Percentiles rank a stretch among this genome's conserved stretches.
Conservation (phyloP, 2,329 filamentous ascomycete genomes). For the Ophiostoma ulmi region DNA sequence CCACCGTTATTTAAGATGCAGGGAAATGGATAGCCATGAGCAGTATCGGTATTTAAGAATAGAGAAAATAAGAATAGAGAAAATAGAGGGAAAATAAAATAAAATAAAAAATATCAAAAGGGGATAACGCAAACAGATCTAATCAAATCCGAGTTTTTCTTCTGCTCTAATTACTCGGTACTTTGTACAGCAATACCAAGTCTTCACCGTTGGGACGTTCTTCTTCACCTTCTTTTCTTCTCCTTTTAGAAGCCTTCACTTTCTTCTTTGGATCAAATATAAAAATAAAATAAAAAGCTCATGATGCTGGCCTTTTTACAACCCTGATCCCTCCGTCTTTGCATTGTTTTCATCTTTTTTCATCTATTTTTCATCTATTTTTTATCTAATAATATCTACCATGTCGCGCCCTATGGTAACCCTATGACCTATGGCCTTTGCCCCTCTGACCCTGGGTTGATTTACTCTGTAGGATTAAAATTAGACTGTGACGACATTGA, state of each 20-base stretch:
- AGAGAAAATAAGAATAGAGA: too few relatives aligned
- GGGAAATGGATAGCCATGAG: neutral
- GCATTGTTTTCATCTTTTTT: neutral
- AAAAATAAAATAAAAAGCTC: neutral
- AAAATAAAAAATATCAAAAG: neutral
- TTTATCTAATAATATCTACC: too few relatives aligned
- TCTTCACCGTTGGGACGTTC: neutral
- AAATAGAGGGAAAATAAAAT: neutral
- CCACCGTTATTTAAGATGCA: constrained; percentile 10
- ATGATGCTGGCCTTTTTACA: neutral
- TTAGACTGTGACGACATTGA: too few relatives aligned
- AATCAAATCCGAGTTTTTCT: neutral
- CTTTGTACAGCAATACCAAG: neutral
- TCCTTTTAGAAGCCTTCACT: neutral
- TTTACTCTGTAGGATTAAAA: too few relatives aligned
- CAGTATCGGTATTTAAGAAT: too few relatives aligned
- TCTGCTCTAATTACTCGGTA: too few relatives aligned
- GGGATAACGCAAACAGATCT: neutral
- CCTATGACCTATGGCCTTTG: neutral
- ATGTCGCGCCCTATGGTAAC: too few relatives aligned
- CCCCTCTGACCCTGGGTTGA: neutral
- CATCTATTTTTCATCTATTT: too few relatives aligned
- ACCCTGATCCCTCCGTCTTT: constrained; percentile 9
- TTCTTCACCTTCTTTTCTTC: neutral
- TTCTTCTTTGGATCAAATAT: neutral